A percentile compares a stretch with the other conserved stretches of the same genome.
These are phyloP conservation scores for Camellia japonica DNA, from an alignment of 148 eudicot genomes.

Conservation along the genomic window DNA sequence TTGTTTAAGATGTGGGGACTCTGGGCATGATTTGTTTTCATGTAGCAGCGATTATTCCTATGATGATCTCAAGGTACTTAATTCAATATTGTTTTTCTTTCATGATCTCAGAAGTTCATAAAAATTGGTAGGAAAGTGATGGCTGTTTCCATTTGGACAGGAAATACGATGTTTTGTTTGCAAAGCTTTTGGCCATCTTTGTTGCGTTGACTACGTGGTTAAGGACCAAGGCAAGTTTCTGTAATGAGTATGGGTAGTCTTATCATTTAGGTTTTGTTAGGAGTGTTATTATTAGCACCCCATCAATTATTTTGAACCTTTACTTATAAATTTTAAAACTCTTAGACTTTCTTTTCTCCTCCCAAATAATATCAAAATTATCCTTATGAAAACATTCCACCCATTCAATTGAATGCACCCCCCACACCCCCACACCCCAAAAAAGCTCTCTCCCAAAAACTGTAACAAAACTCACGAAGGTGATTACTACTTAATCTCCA, in stretches of 20 bases:
- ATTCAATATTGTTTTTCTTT: not conserved
- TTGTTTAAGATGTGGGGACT: conserved; percentile 44
- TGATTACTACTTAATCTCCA: no score
- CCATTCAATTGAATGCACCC: no score
- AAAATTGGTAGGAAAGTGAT: not conserved
- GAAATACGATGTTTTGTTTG: conserved; percentile 43
- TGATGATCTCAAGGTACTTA: conserved; percentile 47
- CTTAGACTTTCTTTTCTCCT: no score
- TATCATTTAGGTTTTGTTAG: conserved; percentile 38
- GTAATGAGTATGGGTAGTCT: conserved; percentile 31
- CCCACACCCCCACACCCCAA: no score
- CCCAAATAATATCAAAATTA: no score
- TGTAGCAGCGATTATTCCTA: conserved; percentile 33
- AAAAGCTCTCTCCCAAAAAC: no score
- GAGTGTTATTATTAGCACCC: no score
- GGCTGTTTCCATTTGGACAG: conserved; percentile 21
- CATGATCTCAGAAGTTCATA: not conserved
- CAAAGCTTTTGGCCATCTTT: conserved; percentile 44
- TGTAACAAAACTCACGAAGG: no score
- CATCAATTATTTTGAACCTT: no score
- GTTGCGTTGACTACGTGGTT: conserved; percentile 26
- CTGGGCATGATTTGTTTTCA: conserved; percentile 43
- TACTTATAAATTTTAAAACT: no score
- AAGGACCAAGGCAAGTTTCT: conserved; percentile 23
- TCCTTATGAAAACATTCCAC: no score